Evolutionary conservation across 2,329 filamentous ascomycete genomes (phyloP).

Genomic region (Xylariaceae sp.): DNA sequence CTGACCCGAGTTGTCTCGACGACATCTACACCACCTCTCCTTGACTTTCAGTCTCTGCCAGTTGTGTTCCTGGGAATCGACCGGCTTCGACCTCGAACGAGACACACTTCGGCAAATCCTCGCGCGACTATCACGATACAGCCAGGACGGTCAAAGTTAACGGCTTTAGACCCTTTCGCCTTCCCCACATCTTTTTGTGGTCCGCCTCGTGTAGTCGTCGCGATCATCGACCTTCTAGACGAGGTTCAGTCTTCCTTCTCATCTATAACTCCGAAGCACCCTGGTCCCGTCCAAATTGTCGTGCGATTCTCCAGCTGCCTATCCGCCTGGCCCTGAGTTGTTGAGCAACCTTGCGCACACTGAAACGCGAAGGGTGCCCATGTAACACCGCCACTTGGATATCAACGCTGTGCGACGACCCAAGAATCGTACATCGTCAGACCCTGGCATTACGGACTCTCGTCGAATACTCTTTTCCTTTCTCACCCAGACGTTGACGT

Average conservation of each 20-base stretch:
- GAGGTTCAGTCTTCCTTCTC: constrained; percentile 12
- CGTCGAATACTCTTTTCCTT: constrained; percentile 4
- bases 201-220: constrained; percentile 33
- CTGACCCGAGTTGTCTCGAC: constrained; percentile 25
- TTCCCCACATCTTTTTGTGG: constrained; percentile 17
- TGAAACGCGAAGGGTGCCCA: constrained; percentile 38
- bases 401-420: constrained; percentile 23
- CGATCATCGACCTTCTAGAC: constrained; percentile 33
- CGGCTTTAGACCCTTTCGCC: constrained; percentile 5
- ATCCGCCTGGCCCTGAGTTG: constrained; percentile 18
- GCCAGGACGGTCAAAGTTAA: constrained; percentile 8
- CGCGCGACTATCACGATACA: neutral
- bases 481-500: constrained; percentile 4
- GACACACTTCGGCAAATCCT: neutral
- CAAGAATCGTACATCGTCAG: constrained; percentile 22
- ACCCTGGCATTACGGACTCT: constrained; percentile 11
- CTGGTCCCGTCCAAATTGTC: constrained; percentile 16
- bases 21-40: constrained; percentile 16
- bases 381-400: constrained; percentile 25
- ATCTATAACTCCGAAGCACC: neutral
- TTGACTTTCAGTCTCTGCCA: constrained; percentile 1
- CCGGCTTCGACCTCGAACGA: neutral
- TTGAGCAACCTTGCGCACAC: constrained; percentile 20
- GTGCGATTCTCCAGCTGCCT: constrained; percentile 9
- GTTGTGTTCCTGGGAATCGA: constrained; percentile 18